A percentile compares a stretch with the other conserved stretches of the same genome.
These are phyloP conservation scores for Penicillium egyptiacum DNA, from an alignment of 495 filamentous ascomycete species.

Conservation along the genomic window DNA sequence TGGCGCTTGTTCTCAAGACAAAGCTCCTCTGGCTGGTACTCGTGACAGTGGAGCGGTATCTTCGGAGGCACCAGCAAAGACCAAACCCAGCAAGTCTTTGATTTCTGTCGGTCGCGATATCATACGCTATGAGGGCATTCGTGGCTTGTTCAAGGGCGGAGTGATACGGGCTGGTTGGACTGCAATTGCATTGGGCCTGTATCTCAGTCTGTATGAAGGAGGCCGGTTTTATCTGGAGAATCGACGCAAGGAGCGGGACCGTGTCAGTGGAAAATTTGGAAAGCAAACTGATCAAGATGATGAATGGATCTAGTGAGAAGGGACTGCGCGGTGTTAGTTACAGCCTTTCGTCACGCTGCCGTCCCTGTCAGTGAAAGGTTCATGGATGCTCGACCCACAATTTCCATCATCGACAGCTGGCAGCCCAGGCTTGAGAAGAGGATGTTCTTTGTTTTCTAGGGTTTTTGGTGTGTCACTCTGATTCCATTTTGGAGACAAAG, in stretches of 20 bases:
- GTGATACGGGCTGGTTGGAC: slow-evolving; percentile 76
- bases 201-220: slow-evolving; percentile 83
- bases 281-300: slow-evolving; percentile 7
- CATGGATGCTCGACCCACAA: not conserved
- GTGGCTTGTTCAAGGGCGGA: slow-evolving; percentile 77
- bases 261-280: not conserved
- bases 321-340: not conserved
- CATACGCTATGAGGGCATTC: slow-evolving; percentile 59
- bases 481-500: too few relatives aligned
- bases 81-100: slow-evolving; percentile 27
- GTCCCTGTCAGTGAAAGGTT: not conserved
- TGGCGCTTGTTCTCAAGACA: not conserved
- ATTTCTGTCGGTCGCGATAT: slow-evolving; percentile 63
- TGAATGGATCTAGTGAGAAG: slow-evolving; percentile 3
- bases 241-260: slow-evolving; percentile 26
- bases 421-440: not conserved
- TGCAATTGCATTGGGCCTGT: slow-evolving; percentile 74
- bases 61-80: slow-evolving; percentile 17
- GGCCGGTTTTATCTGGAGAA: slow-evolving; percentile 69
- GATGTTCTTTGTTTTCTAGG: not conserved
- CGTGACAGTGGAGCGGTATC: not conserved
- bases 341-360: not conserved
- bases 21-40: not conserved
- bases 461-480: not conserved
- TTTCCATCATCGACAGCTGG: not conserved